These are phyloP conservation scores for Begonia loranthoides DNA, from an alignment of 306 rosid species.

Conservation along the genomic window DNA sequence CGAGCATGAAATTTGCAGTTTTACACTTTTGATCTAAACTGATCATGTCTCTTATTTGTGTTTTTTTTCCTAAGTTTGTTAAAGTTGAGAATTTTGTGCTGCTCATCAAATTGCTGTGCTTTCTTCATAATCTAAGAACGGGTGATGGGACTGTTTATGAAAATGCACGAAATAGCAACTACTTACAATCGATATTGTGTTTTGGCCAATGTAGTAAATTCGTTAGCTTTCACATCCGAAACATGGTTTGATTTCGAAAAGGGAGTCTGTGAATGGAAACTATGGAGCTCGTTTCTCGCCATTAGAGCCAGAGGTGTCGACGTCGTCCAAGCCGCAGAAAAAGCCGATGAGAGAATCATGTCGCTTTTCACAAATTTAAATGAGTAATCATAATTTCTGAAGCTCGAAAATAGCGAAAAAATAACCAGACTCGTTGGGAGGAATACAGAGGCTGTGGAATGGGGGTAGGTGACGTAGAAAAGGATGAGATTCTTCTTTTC, in stretches of 20 bases:
- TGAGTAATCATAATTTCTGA: too few species aligned
- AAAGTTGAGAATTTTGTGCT: constrained; percentile 42
- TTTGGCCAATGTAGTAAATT: not conserved
- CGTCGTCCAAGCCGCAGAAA: constrained; percentile 6
- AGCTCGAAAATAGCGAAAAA: too few species aligned
- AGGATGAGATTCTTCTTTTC: too few species aligned
- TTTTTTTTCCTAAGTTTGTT: too few species aligned
- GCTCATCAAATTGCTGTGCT: constrained; percentile 47
- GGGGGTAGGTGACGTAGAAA: too few species aligned
- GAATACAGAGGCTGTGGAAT: too few species aligned
- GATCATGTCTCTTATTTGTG: too few species aligned
- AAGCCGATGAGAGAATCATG: constrained; percentile 17
- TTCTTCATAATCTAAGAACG: constrained; percentile 39
- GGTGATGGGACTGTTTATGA: constrained; percentile 7
- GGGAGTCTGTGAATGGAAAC: too few species aligned
- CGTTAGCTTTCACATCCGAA: constrained; percentile 8
- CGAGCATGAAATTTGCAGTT: too few species aligned
- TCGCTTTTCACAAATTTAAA: not conserved
- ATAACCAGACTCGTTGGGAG: too few species aligned
- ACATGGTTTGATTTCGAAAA: constrained; percentile 3
- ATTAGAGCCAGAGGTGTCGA: constrained; percentile 7
- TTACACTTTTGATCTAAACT: too few species aligned
- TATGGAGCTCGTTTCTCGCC: not conserved
- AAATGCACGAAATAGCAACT: constrained; percentile 6
- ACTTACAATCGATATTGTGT: constrained; percentile 20